Evolutionary conservation across 2,329 filamentous ascomycete genomes (phyloP).

Genomic region (Phialocephala subalpina): DNA sequence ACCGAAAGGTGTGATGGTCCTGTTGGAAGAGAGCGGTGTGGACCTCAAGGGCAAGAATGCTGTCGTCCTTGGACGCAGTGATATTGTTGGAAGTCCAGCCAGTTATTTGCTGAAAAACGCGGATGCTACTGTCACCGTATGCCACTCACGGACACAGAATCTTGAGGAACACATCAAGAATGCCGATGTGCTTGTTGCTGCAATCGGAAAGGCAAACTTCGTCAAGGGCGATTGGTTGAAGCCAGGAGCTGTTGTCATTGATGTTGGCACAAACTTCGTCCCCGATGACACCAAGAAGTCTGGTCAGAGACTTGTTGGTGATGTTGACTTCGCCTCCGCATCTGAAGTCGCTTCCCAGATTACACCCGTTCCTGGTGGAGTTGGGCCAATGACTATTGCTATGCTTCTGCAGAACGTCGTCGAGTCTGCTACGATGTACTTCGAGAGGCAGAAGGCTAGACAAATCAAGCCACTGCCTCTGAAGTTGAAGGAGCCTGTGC

Average conservation of each 20-base stretch:
- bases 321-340: constrained; percentile 91
- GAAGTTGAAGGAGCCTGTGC: constrained; percentile 80
- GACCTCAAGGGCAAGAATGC: constrained; percentile 89
- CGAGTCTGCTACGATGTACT: constrained; percentile 81
- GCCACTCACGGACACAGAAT: constrained; percentile 86
- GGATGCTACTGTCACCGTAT: constrained; percentile 95
- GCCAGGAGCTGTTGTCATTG: constrained; percentile 92
- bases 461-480: constrained; percentile 84
- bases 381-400: constrained; percentile 98
- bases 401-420: constrained; percentile 98
- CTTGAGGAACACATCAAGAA: constrained; percentile 78
- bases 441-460: constrained; percentile 82
- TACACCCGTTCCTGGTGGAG: constrained; percentile 94
- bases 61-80: constrained; percentile 92
- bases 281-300: constrained; percentile 90
- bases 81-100: constrained; percentile 97
- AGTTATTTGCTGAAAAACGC: constrained; percentile 96
- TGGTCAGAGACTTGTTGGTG: constrained; percentile 89
- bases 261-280: constrained; percentile 97
- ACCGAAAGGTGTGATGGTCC: constrained; percentile 94
- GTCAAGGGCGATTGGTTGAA: constrained; percentile 97
- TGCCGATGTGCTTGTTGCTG: constrained; percentile 90
- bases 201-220: constrained; percentile 87
- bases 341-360: constrained; percentile 88
- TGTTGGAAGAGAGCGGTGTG: constrained; percentile 84